phyloP scores from a whole-genome alignment of 2,329 filamentous ascomycete genomes.

The Helotiales sp. region DNA sequence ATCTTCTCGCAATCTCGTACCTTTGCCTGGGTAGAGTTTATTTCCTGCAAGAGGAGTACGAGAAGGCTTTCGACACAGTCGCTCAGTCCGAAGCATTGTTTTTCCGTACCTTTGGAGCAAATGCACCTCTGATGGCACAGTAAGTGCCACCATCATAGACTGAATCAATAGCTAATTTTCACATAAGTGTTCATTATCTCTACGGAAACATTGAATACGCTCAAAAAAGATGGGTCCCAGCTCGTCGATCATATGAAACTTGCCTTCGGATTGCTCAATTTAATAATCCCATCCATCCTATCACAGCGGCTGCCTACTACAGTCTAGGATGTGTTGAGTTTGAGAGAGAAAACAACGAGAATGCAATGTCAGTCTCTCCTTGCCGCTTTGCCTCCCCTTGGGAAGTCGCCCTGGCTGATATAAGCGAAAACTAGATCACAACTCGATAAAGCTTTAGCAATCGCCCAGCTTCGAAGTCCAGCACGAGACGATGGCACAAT shows the following conservation, averaged over 20 bases:
- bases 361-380: neutral
- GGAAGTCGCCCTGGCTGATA: neutral
- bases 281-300: slow-evolving; percentile 25
- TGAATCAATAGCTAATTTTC: no score
- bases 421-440: slow-evolving; percentile 7
- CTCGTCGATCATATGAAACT: slow-evolving; percentile 17
- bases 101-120: slow-evolving; percentile 22
- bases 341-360: slow-evolving; percentile 12
- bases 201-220: slow-evolving; percentile 31
- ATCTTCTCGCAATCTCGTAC: slow-evolving; percentile 29
- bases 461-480: slow-evolving; percentile 33
- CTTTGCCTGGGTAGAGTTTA: slow-evolving; percentile 25
- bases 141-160: slow-evolving; percentile 6
- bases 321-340: slow-evolving; percentile 25
- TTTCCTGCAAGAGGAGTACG: slow-evolving; percentile 15
- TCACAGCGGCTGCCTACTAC: slow-evolving; percentile 31
- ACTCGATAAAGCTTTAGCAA: slow-evolving; percentile 32
- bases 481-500: slow-evolving; percentile 30
- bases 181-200: slow-evolving; percentile 30
- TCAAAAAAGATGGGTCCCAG: slow-evolving; percentile 14
- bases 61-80: slow-evolving; percentile 15
- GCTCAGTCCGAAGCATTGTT: slow-evolving; percentile 26
- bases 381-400: neutral
- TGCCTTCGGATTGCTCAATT: slow-evolving; percentile 21
- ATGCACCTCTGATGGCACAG: slow-evolving; percentile 29